Evolutionary conservation across 495 filamentous ascomycete genomes (phyloP).

Genomic region (Daldinia bambusicola): DNA sequence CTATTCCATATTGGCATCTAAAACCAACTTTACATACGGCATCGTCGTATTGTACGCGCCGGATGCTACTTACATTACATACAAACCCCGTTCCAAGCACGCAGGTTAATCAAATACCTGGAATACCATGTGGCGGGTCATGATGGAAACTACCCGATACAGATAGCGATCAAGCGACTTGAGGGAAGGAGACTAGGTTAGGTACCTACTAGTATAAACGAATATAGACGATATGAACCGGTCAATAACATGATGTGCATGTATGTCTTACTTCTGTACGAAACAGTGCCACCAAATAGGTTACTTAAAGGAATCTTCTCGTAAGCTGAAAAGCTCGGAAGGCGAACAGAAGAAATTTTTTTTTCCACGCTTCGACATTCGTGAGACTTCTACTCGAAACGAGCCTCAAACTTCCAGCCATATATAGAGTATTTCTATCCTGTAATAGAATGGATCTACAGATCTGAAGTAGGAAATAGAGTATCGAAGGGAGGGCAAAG

Average conservation of each 20-base stretch:
- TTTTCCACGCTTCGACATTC: not conserved
- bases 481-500: not conserved
- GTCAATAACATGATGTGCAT: not conserved
- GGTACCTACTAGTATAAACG: not conserved
- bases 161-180: slow-evolving; percentile 15
- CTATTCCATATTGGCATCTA: not conserved
- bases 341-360: slow-evolving; percentile 5
- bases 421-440: not conserved
- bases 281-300: not conserved
- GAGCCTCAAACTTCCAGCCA: not conserved
- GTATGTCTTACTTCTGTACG: not conserved
- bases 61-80: slow-evolving; percentile 27
- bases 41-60: slow-evolving; percentile 15
- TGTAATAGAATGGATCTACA: not conserved
- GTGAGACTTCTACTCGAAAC: slow-evolving; percentile 13
- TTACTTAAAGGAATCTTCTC: not conserved
- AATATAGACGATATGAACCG: not conserved
- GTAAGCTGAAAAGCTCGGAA: not conserved
- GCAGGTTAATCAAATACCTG: slow-evolving; percentile 19
- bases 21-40: slow-evolving; percentile 16
- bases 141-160: slow-evolving; percentile 27
- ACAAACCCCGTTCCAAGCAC: slow-evolving; percentile 8
- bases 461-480: not conserved
- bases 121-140: slow-evolving; percentile 38
- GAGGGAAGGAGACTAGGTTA: not conserved